phyloP scores from a whole-genome alignment of 2,329 filamentous ascomycete genomes.

The Paraphoma chrysanthemicola region DNA sequence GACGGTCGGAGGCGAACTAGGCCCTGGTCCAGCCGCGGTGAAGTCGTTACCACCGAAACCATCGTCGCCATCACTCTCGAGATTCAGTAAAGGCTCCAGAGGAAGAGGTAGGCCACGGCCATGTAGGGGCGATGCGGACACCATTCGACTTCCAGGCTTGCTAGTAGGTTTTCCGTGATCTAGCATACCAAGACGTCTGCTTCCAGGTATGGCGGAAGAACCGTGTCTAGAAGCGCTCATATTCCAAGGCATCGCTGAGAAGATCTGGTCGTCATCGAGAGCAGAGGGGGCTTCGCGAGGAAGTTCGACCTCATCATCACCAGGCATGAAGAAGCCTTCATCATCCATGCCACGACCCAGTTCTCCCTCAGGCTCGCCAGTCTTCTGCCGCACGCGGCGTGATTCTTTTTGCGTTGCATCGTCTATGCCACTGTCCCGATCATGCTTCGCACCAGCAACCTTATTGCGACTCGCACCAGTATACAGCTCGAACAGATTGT shows the following conservation, averaged over 20 bases:
- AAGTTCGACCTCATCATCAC: slow-evolving; percentile 65
- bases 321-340: slow-evolving; percentile 34
- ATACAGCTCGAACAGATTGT: slow-evolving; percentile 59
- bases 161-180: slow-evolving; percentile 46
- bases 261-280: slow-evolving; percentile 72
- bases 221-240: slow-evolving; percentile 62
- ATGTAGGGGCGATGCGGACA: slow-evolving; percentile 67
- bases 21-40: slow-evolving; percentile 14
- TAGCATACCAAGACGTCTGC: slow-evolving; percentile 50
- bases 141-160: slow-evolving; percentile 57
- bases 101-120: slow-evolving; percentile 53
- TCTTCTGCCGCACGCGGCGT: slow-evolving; percentile 42
- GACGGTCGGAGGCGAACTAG: slow-evolving; percentile 27
- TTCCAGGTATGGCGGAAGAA: slow-evolving; percentile 53
- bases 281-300: slow-evolving; percentile 72
- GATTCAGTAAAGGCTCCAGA: slow-evolving; percentile 35
- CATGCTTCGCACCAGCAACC: slow-evolving; percentile 37
- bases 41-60: slow-evolving; percentile 28
- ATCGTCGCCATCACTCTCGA: slow-evolving; percentile 41
- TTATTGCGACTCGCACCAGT: slow-evolving; percentile 46
- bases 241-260: slow-evolving; percentile 75
- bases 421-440: slow-evolving; percentile 43
- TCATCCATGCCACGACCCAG: slow-evolving; percentile 46
- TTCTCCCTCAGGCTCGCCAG: slow-evolving; percentile 39
- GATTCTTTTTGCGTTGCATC: slow-evolving; percentile 41